Conservation (phyloP, 352 stramenopile genomes). For the Saprolegnia parasitica region DNA sequence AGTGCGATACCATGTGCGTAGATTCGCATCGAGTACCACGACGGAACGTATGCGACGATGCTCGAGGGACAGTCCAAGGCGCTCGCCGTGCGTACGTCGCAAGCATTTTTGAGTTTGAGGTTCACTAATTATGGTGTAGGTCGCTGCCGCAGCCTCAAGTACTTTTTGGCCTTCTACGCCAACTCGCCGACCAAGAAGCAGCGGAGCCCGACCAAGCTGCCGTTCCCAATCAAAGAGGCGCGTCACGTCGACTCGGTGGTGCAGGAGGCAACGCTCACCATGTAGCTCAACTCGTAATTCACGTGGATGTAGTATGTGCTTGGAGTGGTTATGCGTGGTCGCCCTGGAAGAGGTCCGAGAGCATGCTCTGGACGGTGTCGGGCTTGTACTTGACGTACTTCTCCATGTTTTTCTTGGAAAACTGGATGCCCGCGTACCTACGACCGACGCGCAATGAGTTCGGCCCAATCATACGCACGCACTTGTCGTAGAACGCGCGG, state of each 20-base stretch:
- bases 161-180: constrained; percentile 18
- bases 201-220: neutral
- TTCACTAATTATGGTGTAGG: neutral
- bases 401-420: constrained; percentile 88
- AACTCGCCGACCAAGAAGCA: constrained; percentile 7
- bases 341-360: constrained; percentile 79
- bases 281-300: neutral
- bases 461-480: constrained; percentile 20
- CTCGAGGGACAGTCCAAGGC: constrained; percentile 20
- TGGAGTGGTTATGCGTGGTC: constrained; percentile 36
- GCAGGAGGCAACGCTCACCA: neutral
- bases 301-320: no score
- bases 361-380: constrained; percentile 66
- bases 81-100: constrained; percentile 16
- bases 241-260: neutral
- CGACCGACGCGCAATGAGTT: neutral
- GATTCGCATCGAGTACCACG: constrained; percentile 24
- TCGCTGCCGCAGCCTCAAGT: constrained; percentile 27
- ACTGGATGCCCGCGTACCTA: constrained; percentile 87
- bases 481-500: constrained; percentile 90
- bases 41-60: constrained; percentile 11
- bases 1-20: neutral
- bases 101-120: neutral
- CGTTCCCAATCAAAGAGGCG: neutral
- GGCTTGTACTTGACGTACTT: constrained; percentile 88